Evolutionary conservation across 2,329 filamentous ascomycete species (phyloP).

Genomic region (Neonectria ditissima): DNA sequence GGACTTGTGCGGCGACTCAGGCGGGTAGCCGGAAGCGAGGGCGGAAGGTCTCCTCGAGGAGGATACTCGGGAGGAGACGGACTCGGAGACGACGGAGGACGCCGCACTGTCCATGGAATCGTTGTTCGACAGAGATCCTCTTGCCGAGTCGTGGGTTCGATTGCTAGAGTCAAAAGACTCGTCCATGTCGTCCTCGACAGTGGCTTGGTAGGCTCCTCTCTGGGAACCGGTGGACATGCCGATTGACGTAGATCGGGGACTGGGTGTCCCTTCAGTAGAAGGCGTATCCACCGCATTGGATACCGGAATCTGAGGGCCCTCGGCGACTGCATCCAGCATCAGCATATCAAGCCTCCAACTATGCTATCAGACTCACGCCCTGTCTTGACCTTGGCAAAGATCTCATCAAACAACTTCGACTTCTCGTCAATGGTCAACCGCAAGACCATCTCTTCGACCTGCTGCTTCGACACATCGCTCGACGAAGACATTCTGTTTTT

Average conservation of each 20-base stretch:
- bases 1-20: constrained; percentile 28
- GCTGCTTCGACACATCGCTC: constrained; percentile 42
- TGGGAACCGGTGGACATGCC: constrained; percentile 15
- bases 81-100: constrained; percentile 39
- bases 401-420: constrained; percentile 42
- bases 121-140: constrained; percentile 13
- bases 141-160: constrained; percentile 3
- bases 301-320: constrained; percentile 19
- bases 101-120: constrained; percentile 30
- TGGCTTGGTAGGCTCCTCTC: constrained; percentile 29
- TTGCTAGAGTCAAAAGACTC: constrained; percentile 4
- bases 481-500: constrained; percentile 36
- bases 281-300: constrained; percentile 32
- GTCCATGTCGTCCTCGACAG: constrained; percentile 37
- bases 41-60: constrained; percentile 26
- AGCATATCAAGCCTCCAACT: neutral
- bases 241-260: constrained; percentile 32
- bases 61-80: constrained; percentile 30
- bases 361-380: constrained; percentile 35
- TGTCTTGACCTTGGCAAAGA: constrained; percentile 44
- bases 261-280: constrained; percentile 36
- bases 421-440: constrained; percentile 44
- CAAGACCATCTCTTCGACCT: constrained; percentile 41
- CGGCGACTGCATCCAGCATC: constrained; percentile 32
- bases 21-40: neutral